Base-by-base conservation (phyloP, 2,329 filamentous ascomycete genomes). In the Fusarium tanahbumbuense region DNA sequence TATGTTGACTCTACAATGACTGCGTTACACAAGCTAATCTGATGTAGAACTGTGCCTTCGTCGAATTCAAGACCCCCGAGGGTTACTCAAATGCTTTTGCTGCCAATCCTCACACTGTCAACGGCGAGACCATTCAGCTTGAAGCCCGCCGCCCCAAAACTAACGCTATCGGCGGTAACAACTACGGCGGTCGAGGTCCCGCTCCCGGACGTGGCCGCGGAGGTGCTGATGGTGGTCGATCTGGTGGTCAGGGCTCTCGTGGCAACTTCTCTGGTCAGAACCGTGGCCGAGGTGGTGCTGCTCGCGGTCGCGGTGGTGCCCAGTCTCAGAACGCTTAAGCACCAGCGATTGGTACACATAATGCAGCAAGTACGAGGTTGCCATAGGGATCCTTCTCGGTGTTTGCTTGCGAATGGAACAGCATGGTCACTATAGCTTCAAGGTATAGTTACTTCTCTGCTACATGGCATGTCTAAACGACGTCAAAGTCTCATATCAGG, bases 31-130 rank as follows among this genome's bases (percentile, higher is more conserved):
- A 30, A 28, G 47, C 72, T 76, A 60, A 71, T 65, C 68, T 70
- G 20, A 53, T 42, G 28, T 78, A 97, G 95, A 98, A 96, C 86
- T 98, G 94, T 77, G 96, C 96, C 27, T 98, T 98, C 78, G 93
- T 98, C 64, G 96, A 99, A 80, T 99, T 96, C 81, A 92, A 90
- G 77, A 92, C 91, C 48, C 79, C 89, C 23, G 89, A 94, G 58
- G 93, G 89, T 48, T 98, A 97, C 82, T 88, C 93, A 79, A 91
- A 92, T 68, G 96, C 96, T 45, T 86, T 93, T 40, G 88, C 88
- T 66, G 92, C 91, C 73, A 98, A 97, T 83, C 95, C 95, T 37
- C 93, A 97, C 82, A 87, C 88, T 46, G 88, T 99, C 69, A 93
- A 92, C 75, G 92, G 90, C 73, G 92, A 97, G 81, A 90, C 89